Conservation (phyloP, 352 stramenopile genomes). For the Albugo candida region DNA sequence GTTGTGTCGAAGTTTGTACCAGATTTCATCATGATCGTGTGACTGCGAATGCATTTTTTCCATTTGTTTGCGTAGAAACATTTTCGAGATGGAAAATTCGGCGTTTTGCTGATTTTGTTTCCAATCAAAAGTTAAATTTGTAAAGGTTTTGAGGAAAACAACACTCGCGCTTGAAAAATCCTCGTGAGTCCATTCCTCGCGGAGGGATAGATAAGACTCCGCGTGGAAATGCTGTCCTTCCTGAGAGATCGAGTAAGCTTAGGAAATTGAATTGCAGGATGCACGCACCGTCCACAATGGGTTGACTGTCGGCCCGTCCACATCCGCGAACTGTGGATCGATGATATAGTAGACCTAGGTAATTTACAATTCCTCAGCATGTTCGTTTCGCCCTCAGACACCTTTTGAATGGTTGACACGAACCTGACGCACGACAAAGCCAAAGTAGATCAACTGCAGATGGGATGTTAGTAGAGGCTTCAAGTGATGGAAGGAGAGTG, state of each 20-base stretch:
- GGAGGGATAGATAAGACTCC: slow-evolving; percentile 34
- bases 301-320: slow-evolving; percentile 24
- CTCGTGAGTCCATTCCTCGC: slow-evolving; percentile 16
- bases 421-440: slow-evolving; percentile 29
- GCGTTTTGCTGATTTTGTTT: slow-evolving; percentile 27
- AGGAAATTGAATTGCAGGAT: background rate
- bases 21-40: slow-evolving; percentile 6
- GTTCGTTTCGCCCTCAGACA: background rate
- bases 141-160: slow-evolving; percentile 24
- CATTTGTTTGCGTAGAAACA: slow-evolving; percentile 7
- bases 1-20: slow-evolving; percentile 25
- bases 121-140: slow-evolving; percentile 45
- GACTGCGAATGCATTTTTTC: background rate
- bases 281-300: slow-evolving; percentile 28
- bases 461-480: background rate
- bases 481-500: background rate
- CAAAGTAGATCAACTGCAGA: slow-evolving; percentile 32
- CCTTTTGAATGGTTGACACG: background rate
- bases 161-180: slow-evolving; percentile 9
- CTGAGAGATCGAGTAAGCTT: slow-evolving; percentile 4
- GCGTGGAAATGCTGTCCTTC: slow-evolving; percentile 31
- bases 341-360: slow-evolving; percentile 50
- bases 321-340: slow-evolving; percentile 33
- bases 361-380: background rate
- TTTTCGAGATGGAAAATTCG: slow-evolving; percentile 29